Conservation (phyloP, 73 alveolate genomes). For the Paramecium biaurelia region DNA sequence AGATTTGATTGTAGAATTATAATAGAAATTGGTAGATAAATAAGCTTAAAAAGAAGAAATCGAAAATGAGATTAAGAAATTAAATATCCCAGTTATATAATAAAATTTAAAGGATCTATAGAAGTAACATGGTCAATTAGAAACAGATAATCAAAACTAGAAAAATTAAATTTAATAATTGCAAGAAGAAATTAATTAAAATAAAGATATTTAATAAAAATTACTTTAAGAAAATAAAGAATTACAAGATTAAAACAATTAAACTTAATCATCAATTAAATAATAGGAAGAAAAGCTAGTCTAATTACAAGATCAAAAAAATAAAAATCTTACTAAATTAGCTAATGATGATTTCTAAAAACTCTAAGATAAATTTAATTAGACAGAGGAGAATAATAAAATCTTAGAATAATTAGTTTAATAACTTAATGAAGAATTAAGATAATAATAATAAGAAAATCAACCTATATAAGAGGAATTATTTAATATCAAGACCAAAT, state of each 20-base stretch:
- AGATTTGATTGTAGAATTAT: not conserved
- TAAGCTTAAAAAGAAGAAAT: not conserved
- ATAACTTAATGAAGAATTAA: not conserved
- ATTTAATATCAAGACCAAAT: not conserved
- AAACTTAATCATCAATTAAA: not conserved
- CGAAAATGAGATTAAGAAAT: not conserved
- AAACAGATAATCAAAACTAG: not conserved
- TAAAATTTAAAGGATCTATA: not conserved
- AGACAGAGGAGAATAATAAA: not conserved
- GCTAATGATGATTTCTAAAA: not conserved
- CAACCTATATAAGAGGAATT: not conserved
- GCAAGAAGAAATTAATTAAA: not conserved
- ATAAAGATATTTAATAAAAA: not conserved
- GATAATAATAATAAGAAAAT: not conserved
- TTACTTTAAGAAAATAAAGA: not conserved
- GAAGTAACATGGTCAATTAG: not conserved
- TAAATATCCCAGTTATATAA: not conserved
- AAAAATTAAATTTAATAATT: not conserved
- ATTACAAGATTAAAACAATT: not conserved
- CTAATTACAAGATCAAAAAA: not conserved
- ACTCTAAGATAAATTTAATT: not conserved
- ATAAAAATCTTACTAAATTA: not conserved
- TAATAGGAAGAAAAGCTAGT: not conserved
- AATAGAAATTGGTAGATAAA: not conserved
- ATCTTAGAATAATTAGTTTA: not conserved